Base-by-base conservation (phyloP, 2,329 filamentous ascomycete genomes). In the Phialemoniopsis sp. region DNA sequence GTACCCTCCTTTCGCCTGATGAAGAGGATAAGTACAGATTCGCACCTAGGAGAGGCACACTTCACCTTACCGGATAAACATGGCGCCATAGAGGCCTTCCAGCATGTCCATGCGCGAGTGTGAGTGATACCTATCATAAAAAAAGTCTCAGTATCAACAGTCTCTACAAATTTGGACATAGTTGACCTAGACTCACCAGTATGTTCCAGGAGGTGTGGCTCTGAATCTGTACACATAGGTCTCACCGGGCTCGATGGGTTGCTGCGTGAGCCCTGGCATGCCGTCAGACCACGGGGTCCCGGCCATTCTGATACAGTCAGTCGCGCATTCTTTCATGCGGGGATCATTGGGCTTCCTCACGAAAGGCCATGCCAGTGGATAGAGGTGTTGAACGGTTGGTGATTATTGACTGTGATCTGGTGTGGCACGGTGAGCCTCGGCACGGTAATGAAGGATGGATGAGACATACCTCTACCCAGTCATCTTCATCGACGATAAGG, bases 231-330 rank as follows among this genome's bases (percentile, higher is more conserved):
- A 70, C 1, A 58, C 51, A 40, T 60, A 72, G 2, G 45, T 51
- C 2, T 52, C 46, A 0, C 58, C 57, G 5, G 61, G 54, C 17
- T 51, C 38, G 15, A 72, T 71, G 0, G 60, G 56, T 13, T 53
- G 49, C 41, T 72, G 68, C 2, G 65, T 59, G 4, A 71, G 43
- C 0, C 68, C 68, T 3, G 66, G 65, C 0, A 67, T 62, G 17
- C 68, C 68, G 41, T 72, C 68, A 4, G 66, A 62, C 68, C 67
- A 72, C 0, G 66, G 65, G 1, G 65, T 46, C 10, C 21, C 21
- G 6, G 21, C 21, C 21, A 26, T 26, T 6, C 21, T 26, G 21
- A 26, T 6, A 26, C 21, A 26, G 21, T 26, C 21, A 26, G 21
- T 26, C 10, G 10, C 21, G 10, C 10, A 26, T 6, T 10, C 6